A percentile compares a stretch with the other conserved stretches of the same genome.
phyloP scores from a whole-genome alignment of 768 basidiomycete genomes.

The Pholiota conissans region DNA sequence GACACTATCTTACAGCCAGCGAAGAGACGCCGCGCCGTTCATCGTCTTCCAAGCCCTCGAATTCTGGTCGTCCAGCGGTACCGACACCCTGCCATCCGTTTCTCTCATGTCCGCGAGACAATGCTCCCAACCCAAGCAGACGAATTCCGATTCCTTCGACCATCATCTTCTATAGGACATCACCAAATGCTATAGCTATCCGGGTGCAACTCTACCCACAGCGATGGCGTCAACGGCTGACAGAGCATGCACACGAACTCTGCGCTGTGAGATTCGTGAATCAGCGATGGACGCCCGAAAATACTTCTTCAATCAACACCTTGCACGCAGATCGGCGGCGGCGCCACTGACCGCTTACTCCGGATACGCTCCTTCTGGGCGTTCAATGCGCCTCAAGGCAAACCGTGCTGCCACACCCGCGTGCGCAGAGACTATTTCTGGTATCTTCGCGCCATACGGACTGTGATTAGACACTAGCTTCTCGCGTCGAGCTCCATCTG shows the following conservation, averaged over 20 bases:
- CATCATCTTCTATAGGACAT: neutral
- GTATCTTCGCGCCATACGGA: neutral
- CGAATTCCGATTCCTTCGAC: neutral
- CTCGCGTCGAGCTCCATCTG: neutral
- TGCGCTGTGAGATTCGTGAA: neutral
- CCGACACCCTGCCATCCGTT: neutral
- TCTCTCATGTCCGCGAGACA: neutral
- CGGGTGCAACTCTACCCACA: neutral
- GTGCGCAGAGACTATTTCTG: neutral
- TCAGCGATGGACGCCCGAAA: neutral
- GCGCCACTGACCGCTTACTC: neutral
- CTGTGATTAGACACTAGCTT: neutral
- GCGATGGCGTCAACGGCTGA: neutral
- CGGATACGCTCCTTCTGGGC: neutral
- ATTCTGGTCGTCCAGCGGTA: neutral
- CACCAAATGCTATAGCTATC: neutral
- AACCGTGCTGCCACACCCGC: neutral
- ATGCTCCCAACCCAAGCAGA: neutral
- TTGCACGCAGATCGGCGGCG: neutral
- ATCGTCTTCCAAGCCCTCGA: neutral
- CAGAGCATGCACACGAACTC: neutral
- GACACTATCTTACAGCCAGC: neutral
- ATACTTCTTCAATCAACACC: neutral
- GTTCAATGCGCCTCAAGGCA: neutral
- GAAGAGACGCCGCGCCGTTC: neutral